These are phyloP conservation scores for Madurella mycetomatis DNA, from an alignment of 2,329 filamentous ascomycete genomes.

Conservation along the genomic window DNA sequence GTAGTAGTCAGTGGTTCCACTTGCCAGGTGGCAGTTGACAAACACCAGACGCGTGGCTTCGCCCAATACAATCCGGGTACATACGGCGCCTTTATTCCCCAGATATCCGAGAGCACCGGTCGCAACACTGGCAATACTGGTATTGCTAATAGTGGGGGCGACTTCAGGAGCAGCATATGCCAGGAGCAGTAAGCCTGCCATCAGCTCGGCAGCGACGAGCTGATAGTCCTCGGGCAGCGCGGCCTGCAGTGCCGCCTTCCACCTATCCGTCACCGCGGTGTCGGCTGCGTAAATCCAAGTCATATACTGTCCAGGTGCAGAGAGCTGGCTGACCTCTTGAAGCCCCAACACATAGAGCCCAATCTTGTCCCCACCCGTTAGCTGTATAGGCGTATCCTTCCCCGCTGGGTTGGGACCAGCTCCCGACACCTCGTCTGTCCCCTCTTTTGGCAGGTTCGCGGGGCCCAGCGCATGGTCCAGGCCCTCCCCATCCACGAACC, in stretches of 20 bases:
- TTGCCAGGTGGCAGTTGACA: constrained; percentile 86
- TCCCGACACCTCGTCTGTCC: constrained; percentile 32
- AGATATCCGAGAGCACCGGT: constrained; percentile 90
- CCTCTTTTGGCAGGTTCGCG: constrained; percentile 42
- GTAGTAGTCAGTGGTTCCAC: constrained; percentile 71
- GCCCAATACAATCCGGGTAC: constrained; percentile 75
- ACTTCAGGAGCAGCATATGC: constrained; percentile 80
- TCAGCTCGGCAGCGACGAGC: constrained; percentile 74
- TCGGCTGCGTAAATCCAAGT: constrained; percentile 64
- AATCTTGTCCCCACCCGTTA: constrained; percentile 63
- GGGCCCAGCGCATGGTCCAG: constrained; percentile 60
- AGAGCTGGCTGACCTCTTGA: constrained; percentile 88
- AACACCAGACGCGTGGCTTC: constrained; percentile 88
- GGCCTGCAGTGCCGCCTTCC: constrained; percentile 71
- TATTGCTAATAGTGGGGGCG: constrained; percentile 67
- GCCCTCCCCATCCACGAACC: constrained; percentile 79
- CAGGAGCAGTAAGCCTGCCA: constrained; percentile 78
- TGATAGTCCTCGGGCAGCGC: constrained; percentile 74
- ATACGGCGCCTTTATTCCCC: constrained; percentile 91
- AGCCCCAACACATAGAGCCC: constrained; percentile 86
- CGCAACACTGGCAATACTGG: constrained; percentile 78
- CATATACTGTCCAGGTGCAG: constrained; percentile 72
- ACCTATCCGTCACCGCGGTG: constrained; percentile 59
- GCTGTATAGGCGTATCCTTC: constrained; percentile 38
- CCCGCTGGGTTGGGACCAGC: constrained; percentile 34